A percentile compares a stretch with the other conserved stretches of the same genome.
These are phyloP conservation scores for Penicillium brevicompactum DNA, from an alignment of 2,329 filamentous ascomycete species.

Conservation along the genomic window DNA sequence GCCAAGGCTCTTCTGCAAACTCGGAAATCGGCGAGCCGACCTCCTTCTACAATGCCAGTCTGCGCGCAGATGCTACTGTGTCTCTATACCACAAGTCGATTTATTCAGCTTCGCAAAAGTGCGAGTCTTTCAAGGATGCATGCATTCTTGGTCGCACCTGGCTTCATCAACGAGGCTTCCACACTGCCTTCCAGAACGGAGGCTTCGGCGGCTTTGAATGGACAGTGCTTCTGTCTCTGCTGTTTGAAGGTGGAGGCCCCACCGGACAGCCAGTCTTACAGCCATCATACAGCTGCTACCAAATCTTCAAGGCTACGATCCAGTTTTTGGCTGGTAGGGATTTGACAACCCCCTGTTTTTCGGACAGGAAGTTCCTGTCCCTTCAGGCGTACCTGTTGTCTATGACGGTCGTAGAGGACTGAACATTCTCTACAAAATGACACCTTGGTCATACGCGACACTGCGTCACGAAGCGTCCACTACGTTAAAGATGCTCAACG, in stretches of 20 bases:
- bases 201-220: slow-evolving; percentile 96
- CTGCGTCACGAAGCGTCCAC: slow-evolving; percentile 74
- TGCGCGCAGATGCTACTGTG: slow-evolving; percentile 76
- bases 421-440: slow-evolving; percentile 91
- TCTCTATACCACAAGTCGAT: slow-evolving; percentile 75
- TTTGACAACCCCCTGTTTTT: slow-evolving; percentile 65
- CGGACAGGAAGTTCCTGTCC: slow-evolving; percentile 34
- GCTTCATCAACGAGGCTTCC: slow-evolving; percentile 85
- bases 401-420: slow-evolving; percentile 75
- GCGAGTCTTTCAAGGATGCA: slow-evolving; percentile 75
- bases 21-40: slow-evolving; percentile 58
- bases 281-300: slow-evolving; percentile 81
- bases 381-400: slow-evolving; percentile 64
- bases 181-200: slow-evolving; percentile 67
- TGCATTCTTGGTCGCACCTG: slow-evolving; percentile 85
- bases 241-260: slow-evolving; percentile 75
- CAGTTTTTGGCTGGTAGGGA: slow-evolving; percentile 80
- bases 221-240: slow-evolving; percentile 74
- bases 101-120: slow-evolving; percentile 68
- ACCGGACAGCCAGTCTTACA: slow-evolving; percentile 74
- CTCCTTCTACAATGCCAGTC: slow-evolving; percentile 84
- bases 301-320: slow-evolving; percentile 92
- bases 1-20: slow-evolving; percentile 50
- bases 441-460: slow-evolving; percentile 74
- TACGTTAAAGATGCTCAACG: slow-evolving; percentile 74